These are phyloP conservation scores for Prunus yedoensis DNA, from an alignment of 331 rosid species.

Conservation along the genomic window DNA sequence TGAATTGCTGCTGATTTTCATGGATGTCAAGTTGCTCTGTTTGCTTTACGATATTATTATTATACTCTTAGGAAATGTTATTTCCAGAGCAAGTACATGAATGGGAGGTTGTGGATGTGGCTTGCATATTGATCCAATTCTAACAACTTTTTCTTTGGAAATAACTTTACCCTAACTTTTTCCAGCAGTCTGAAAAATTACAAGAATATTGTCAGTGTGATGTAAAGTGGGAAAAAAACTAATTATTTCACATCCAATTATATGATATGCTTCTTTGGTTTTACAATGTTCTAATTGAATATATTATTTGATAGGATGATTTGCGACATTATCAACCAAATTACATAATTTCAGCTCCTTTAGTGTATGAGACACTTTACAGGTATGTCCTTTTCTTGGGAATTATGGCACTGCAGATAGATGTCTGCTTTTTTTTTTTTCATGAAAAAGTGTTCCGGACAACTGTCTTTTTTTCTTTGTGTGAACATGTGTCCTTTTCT, in stretches of 20 bases:
- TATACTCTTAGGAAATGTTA: background rate
- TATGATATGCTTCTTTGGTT: background rate
- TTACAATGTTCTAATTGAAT: background rate
- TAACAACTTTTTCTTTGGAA: background rate
- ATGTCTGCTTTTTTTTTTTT: background rate
- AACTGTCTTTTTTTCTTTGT: background rate
- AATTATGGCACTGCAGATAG: background rate
- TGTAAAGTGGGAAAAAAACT: background rate
- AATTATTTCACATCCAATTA: background rate
- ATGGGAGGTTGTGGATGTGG: background rate
- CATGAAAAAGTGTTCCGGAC: background rate
- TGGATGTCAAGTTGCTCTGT: constrained; percentile 6
- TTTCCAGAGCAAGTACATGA: background rate
- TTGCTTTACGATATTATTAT: background rate
- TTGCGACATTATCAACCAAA: constrained; percentile 70
- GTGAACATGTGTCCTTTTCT: background rate
- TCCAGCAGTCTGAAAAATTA: background rate
- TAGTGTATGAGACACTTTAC: constrained; percentile 88
- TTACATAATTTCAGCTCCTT: constrained; percentile 78
- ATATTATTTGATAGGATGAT: constrained; percentile 58
- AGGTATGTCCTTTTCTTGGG: constrained; percentile 46
- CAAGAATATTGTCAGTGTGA: background rate
- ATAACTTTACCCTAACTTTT: background rate
- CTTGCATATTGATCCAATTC: background rate
- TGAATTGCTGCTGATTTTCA: constrained; percentile 15